Evolutionary conservation across 75 land plant genomes (phyloP), one percentile per base, ranked within the genome.

Genomic region (Gnetum montanum): DNA sequence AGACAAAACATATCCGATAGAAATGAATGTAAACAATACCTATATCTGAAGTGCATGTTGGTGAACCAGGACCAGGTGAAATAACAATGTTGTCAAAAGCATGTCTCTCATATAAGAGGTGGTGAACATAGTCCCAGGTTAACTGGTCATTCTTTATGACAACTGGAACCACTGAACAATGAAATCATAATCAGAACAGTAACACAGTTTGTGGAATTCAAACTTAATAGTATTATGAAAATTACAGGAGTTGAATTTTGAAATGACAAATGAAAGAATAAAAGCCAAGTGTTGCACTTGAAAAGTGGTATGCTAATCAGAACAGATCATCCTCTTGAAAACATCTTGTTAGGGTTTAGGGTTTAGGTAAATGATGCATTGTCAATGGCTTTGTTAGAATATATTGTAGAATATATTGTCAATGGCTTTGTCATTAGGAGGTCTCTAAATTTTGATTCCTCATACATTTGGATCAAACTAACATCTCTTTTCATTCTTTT

Each of bases 31-130:
- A n/a, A n/a, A n/a, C n/a, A n/a, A n/a, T 61, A 93, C 99, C 99
- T 75, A 95, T 81, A 71, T 95, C 99, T 52, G 45, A 49, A 4
- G 86, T 56, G 57, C 97, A 78, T 51, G 70, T 58, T 11, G 99
- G 99, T 63, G 99, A 80, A 45, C 99, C 99, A 66, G 99, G 99
- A 22, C 99, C 99, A 23, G 99, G 99, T 1, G 99, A 95, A 54
- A 95, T 90, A 49, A 95, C 97, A 74, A 95, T 87, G 66, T 95
- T 95, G 60, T 95, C 88, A 68, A 95, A 90, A 51, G 83, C 84
- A 48, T 71, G 72, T 46, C 82, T 80, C 55, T 78, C 69, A 53
- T 86, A 94, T 60, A 95, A 58, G 34, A 71, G 49, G 27, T 72
- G 43, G 29, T 57, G 56, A 43, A 80, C 26, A 33, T 78, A 72